Base-by-base conservation (phyloP, 306 rosid genomes). In the Arachis hypogaea region DNA sequence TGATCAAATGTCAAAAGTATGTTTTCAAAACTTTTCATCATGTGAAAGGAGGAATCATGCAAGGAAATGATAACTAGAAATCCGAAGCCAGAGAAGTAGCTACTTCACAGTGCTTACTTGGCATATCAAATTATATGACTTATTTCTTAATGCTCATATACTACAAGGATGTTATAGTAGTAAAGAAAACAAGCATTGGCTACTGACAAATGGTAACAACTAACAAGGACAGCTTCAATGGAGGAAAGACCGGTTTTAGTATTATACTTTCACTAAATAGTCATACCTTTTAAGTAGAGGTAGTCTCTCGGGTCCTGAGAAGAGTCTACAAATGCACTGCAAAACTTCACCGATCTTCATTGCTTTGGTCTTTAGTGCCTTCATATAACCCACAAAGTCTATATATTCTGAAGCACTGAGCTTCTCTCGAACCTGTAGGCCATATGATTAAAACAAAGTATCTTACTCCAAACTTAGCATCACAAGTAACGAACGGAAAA, bases 331-430 rank as follows among this genome's bases (percentile, higher is more conserved):
- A 78, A 93, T 91, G 76, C 88, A 82, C 68, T 75, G 88, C 77
- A 89, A 91, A 69, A 89, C 96, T 85, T 91, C 94, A 45, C 75
- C 76, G 51, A 85, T 85, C 83, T 81, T 88, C 94, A 91, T 81
- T n/a, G 88, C 86, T 89, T 93, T 91, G 68, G 91, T 86, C 82
- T 91, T 91, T 7, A 93, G 89, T 49, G 97, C 97, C 81, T 89
- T 91, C 97, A 93, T 91, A 69, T 76, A 86, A 69, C 82, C 82
- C 71, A 91, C 96, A 75, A 91, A 93, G 71, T 88, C 91, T 69
- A 71, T 74, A 79, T 93, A 93, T 76, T 93, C 97, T 7, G 84
- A 64, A 47, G 85, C 67, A 83, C 86, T 85, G 52, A 91, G 97
- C 79, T 88, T 89, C 76, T 85, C 97, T 70, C 82, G 83, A 60